Base-by-base conservation (phyloP, 192 early-diverging fungal species). In the Gaertneriomyces sp. region DNA sequence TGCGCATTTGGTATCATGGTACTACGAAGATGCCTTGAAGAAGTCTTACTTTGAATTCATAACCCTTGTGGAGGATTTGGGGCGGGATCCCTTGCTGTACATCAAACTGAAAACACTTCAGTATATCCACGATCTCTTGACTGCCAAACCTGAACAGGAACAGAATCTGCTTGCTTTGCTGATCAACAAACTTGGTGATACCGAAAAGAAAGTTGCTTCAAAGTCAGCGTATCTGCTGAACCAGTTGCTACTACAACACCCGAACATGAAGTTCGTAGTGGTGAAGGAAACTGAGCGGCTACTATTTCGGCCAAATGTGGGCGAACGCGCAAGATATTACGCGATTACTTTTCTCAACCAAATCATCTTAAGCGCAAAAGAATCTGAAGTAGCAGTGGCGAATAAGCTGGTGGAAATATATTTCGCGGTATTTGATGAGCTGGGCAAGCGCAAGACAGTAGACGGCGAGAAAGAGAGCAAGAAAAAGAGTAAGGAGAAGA, bases 151-250 rank as follows among this genome's bases (percentile, higher is more conserved):
- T 19, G 96, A 99, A 76, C 93, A 96, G 74, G 96, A 99, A 75
- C 89, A 93, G 53, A 96, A 96, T 67, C 79, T 99, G 53, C 81
- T 99, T 55, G 83, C 88, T 45, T 70, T 99, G 42, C 85, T 99
- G 33, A 86, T 95, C 52, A 96, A 95, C 86, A 99, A 97, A 74
- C 75, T 99, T 44, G 96, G 96, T 67, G 96, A 98, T 75, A 78
- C 81, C 19, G 92, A 94, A 61, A 85, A 86, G 57, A 91, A 93
- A 74, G 79, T 94, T 16, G 89, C 93, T 0, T 90, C 92, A 46
- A 94, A 94, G 70, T 80, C 90, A 17, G 85, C 86, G 4, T 88
- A 88, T 58, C 79, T 93, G 60, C 74, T 98, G 25, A 80, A 88
- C 43, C 82, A 90, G 68, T 74, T 97, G 62, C 81, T 96, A 47